Evolutionary conservation across 2,329 filamentous ascomycete genomes (phyloP).

Genomic region (Aspergillus sp.): DNA sequence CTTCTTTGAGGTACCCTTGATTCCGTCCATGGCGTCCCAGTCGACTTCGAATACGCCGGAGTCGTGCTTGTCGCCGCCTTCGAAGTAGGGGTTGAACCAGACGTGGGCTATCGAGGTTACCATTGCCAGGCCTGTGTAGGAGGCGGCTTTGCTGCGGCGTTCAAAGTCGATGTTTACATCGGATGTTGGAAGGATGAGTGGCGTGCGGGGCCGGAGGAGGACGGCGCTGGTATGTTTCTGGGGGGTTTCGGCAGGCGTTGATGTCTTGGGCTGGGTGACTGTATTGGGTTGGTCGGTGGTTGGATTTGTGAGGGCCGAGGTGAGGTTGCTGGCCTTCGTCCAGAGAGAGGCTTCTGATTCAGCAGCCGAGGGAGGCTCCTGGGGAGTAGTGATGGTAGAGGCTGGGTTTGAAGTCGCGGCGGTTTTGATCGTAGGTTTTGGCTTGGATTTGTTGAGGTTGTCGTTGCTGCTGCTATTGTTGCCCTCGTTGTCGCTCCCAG

Average conservation of each 20-base stretch:
- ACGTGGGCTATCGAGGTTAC: conserved; percentile 91
- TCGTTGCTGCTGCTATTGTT: conserved; percentile 6
- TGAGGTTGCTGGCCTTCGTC: neutral
- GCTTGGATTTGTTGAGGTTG: neutral
- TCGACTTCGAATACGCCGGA: conserved; percentile 70
- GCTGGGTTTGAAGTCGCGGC: neutral
- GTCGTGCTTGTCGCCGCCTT: conserved; percentile 70
- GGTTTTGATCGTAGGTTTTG: neutral
- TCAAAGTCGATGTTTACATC: conserved; percentile 92
- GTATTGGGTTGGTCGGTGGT: conserved; percentile 4
- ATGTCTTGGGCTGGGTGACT: conserved; percentile 1
- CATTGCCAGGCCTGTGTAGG: conserved; percentile 77
- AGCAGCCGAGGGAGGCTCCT: neutral
- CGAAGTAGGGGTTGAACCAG: conserved; percentile 96
- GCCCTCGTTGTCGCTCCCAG: conserved; percentile 2
- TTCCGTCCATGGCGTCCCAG: conserved; percentile 86
- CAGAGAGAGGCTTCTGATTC: conserved; percentile 11
- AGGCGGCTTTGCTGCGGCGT: conserved; percentile 71
- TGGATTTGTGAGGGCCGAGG: neutral
- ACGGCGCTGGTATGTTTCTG: conserved; percentile 65
- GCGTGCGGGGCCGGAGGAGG: conserved; percentile 70
- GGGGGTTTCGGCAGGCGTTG: conserved; percentile 38
- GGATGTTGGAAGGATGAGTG: conserved; percentile 71
- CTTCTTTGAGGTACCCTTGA: conserved; percentile 84
- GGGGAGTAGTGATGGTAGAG: neutral